Evolutionary conservation across 768 basidiomycete species (phyloP), one percentile per base, ranked within the genome.

Genomic region (Neoboletus brunneissimus): DNA sequence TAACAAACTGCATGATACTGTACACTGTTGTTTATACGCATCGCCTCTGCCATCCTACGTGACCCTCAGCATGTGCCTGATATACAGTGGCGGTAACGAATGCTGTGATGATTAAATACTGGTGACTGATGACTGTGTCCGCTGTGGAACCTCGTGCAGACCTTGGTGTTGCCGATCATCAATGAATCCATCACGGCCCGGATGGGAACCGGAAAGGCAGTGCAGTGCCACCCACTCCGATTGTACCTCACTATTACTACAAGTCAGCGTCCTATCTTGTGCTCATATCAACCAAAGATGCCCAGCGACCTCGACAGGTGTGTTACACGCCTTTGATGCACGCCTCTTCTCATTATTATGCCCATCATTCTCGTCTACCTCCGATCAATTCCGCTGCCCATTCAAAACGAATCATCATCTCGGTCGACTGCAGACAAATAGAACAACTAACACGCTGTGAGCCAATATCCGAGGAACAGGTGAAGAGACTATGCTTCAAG

Each of bases 391-490:
- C 54, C 34, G 29, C 52, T 51, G 44, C 51, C 51, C 23, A 37
- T 58, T 61, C 59, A 42, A 64, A 56, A 53, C 47, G 11, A 31
- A 41, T 53, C 55, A 48, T 64, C 58, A 25, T 25, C n/a, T 43
- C 55, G 59, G 52, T 48, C 59, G 40, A 54, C 55, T 47, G 51
- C 72, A 97, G 94, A 69, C 95, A 98, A 79, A 98, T 98, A 57
- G 92, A 88, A 61, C 94, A 96, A 70, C 84, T 98, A 48, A 84
- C 86, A 69, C 88, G 89, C 56, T 98, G 96, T 75, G 91, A 97
- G 66, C 89, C 90, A 55, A 95, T 99, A 65, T 91, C 94, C 27
- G 96, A 99, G 73, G 89, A 92, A 57, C 88, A 96, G 65, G 97
- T 99, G 61, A 98, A 97, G 70, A 81, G 89, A 63, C 81, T 99